Conservation (phyloP, 2,329 filamentous ascomycete species). For the Claviceps maximensis region DNA sequence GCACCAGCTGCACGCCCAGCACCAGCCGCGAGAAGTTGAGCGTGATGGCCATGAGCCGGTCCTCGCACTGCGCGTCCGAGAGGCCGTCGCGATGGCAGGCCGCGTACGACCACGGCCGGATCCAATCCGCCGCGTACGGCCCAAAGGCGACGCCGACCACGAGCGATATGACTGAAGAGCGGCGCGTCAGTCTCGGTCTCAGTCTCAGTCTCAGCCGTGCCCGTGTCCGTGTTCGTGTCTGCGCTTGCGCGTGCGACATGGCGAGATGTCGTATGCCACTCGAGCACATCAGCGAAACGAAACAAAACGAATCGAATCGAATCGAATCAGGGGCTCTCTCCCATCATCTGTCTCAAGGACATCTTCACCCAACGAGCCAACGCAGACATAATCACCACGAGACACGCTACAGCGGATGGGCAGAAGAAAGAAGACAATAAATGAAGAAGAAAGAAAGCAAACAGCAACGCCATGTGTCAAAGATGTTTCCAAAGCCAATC, state of each 20-base stretch:
- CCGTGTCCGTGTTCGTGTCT: too few species aligned
- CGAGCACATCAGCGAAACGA: too few species aligned
- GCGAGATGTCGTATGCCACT: too few species aligned
- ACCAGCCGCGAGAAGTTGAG: conserved; percentile 78
- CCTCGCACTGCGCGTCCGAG: conserved; percentile 20
- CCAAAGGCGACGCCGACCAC: conserved; percentile 68
- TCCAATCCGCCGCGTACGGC: conserved; percentile 61
- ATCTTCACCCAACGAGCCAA: too few species aligned
- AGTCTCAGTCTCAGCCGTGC: too few species aligned
- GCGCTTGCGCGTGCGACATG: too few species aligned
- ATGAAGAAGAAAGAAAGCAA: neutral
- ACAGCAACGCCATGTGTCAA: neutral
- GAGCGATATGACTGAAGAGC: conserved; percentile 56
- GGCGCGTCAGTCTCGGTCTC: neutral
- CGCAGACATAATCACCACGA: too few species aligned
- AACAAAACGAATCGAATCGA: too few species aligned
- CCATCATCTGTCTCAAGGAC: too few species aligned
- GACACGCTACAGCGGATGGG: too few species aligned
- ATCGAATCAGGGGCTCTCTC: too few species aligned
- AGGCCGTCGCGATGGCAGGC: conserved; percentile 15
- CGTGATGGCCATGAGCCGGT: conserved; percentile 57
- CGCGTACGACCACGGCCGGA: conserved; percentile 66
- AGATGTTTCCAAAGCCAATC: too few species aligned
- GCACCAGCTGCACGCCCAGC: conserved; percentile 76
- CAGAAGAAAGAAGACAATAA: neutral